Evolutionary conservation across 1,284 basidiomycete species (phyloP).

Genomic region (Cutaneotrichosporon sp.): DNA sequence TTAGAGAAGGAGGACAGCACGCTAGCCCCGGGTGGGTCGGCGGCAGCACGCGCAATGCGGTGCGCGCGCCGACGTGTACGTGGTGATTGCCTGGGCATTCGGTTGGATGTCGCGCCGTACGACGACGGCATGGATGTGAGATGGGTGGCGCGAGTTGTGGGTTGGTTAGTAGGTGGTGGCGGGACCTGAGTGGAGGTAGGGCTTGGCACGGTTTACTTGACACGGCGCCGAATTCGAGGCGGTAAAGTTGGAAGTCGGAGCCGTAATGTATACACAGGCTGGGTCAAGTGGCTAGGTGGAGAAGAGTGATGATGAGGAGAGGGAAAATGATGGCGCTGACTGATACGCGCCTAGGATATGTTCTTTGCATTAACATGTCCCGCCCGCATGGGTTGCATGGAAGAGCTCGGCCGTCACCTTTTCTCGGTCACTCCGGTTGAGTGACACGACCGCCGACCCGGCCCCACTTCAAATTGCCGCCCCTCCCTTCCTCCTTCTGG

Average conservation of each 20-base stretch:
- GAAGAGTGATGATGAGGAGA: not conserved
- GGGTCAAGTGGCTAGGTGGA: not conserved
- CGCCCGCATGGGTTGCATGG: too few relatives aligned
- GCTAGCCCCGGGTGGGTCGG: slow-evolving; percentile 21
- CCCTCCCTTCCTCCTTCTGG: too few relatives aligned
- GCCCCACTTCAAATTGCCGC: too few relatives aligned
- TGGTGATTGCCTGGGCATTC: slow-evolving; percentile 9
- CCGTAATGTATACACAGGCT: not conserved
- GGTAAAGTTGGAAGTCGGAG: not conserved
- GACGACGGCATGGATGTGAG: slow-evolving; percentile 4
- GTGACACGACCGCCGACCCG: too few relatives aligned
- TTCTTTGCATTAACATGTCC: not conserved
- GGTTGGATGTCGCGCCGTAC: not conserved
- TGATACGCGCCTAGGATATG: not conserved
- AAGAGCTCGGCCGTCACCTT: too few relatives aligned
- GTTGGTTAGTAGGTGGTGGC: not conserved
- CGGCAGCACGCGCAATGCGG: slow-evolving; percentile 16
- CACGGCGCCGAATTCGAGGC: not conserved
- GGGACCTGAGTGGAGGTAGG: slow-evolving; percentile 5
- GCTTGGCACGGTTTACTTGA: not conserved
- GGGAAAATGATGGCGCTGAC: not conserved
- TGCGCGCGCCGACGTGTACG: slow-evolving; percentile 13
- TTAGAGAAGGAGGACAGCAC: slow-evolving; percentile 56
- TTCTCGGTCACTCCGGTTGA: too few relatives aligned
- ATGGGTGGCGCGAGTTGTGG: not conserved